These are phyloP conservation scores for Leccinum broughii DNA, from an alignment of 768 basidiomycete genomes.

Conservation along the genomic window DNA sequence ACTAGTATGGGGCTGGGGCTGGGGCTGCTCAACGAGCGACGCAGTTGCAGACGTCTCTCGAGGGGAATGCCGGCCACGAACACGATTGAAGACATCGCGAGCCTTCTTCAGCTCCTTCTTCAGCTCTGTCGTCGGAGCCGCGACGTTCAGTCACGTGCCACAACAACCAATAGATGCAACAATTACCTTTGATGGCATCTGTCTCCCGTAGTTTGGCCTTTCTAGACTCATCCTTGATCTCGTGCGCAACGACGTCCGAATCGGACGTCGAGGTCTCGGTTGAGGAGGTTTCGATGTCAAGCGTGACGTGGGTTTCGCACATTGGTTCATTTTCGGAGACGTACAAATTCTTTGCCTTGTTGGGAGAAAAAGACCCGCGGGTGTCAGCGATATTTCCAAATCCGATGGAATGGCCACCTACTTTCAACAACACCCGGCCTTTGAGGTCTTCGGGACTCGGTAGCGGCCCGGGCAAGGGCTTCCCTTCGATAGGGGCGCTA, in stretches of 20 bases:
- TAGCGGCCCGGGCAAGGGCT: slow-evolving; percentile 49
- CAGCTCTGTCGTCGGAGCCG: slow-evolving; percentile 29
- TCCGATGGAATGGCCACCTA: slow-evolving; percentile 27
- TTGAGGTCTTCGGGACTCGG: slow-evolving; percentile 87
- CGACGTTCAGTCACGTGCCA: slow-evolving; percentile 16
- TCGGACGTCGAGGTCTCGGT: slow-evolving; percentile 40
- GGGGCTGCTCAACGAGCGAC: slow-evolving; percentile 18
- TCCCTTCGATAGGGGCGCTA: slow-evolving; percentile 46
- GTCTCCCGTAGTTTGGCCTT: slow-evolving; percentile 31
- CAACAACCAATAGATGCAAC: slow-evolving; percentile 1
- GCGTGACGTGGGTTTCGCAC: slow-evolving; percentile 32
- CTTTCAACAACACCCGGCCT: slow-evolving; percentile 82
- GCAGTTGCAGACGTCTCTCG: slow-evolving; percentile 19
- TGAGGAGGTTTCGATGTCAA: slow-evolving; percentile 46
- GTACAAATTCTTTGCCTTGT: slow-evolving; percentile 76
- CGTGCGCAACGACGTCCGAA: slow-evolving; percentile 26
- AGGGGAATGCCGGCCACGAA: slow-evolving; percentile 33
- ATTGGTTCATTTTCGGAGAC: slow-evolving; percentile 42
- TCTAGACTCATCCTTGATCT: slow-evolving; percentile 27
- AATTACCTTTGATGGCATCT: slow-evolving; percentile 39
- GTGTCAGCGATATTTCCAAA: background rate
- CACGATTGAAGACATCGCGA: slow-evolving; percentile 43
- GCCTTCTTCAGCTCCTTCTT: slow-evolving; percentile 43
- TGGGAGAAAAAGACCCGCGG: background rate
- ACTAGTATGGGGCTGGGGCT: background rate